Evolutionary conservation across 176 grass and related monocot species (phyloP).

Genomic region (Carex cristatella): DNA sequence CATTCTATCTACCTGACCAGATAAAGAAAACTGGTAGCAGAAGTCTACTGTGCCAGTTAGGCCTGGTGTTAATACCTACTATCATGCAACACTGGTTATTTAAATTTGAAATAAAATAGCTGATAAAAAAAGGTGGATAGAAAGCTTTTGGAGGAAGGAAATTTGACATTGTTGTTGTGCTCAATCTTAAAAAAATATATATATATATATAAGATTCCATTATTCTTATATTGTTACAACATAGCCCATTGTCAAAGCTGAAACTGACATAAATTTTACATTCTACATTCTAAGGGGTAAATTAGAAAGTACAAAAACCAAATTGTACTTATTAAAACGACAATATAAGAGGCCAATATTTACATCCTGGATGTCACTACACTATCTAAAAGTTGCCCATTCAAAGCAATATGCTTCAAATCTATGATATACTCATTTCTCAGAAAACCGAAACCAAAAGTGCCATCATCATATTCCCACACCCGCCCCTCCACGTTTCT

Average conservation of each 20-base stretch:
- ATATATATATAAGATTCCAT: not conserved
- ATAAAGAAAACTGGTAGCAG: not conserved
- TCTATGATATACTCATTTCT: conserved; percentile 73
- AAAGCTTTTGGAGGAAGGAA: not conserved
- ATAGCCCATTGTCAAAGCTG: not conserved
- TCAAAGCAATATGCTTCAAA: conserved; percentile 53
- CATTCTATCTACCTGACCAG: not conserved
- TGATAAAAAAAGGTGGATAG: no score
- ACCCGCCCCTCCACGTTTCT: conserved; percentile 75
- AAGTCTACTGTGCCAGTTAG: not conserved
- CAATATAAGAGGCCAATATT: conserved; percentile 13
- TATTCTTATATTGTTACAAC: conserved; percentile 4
- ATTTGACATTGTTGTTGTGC: no score
- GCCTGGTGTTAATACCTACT: not conserved
- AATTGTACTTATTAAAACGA: not conserved
- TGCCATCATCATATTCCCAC: conserved; percentile 88
- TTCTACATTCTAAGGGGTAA: conserved; percentile 18
- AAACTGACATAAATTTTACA: conserved; percentile 1
- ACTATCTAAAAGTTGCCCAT: conserved; percentile 62
- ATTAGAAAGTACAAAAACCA: not conserved
- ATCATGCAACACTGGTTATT: not conserved
- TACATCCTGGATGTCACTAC: conserved; percentile 27
- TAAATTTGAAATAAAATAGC: not conserved
- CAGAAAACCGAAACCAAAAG: conserved; percentile 82
- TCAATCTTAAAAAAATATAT: not conserved